A percentile compares a stretch with the other conserved stretches of the same genome.
These are phyloP conservation scores for Coccomyxa subellipsoidea DNA, from an alignment of 163 green algal species.

Conservation along the genomic window DNA sequence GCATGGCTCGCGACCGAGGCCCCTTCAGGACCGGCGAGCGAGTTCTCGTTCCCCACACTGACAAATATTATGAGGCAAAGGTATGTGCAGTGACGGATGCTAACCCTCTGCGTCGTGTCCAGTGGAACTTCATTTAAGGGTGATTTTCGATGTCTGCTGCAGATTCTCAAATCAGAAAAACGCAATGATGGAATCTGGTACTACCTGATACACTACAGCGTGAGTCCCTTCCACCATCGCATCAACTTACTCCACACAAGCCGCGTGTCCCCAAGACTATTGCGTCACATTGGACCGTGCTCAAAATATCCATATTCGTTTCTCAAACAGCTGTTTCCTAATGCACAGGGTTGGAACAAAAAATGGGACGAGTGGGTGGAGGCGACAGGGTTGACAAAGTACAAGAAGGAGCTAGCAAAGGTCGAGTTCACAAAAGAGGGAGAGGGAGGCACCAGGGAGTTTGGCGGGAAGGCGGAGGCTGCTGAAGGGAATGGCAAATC, in stretches of 20 bases:
- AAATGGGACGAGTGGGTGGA: slow-evolving; percentile 84
- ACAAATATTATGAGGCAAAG: slow-evolving; percentile 75
- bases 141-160: too few species aligned
- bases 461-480: not conserved
- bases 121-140: too few species aligned
- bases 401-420: slow-evolving; percentile 1
- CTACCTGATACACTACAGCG: slow-evolving; percentile 69
- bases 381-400: slow-evolving; percentile 35
- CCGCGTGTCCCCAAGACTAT: too few species aligned
- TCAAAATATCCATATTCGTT: too few species aligned
- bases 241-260: not conserved
- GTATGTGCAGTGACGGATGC: slow-evolving; percentile 17
- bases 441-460: not conserved
- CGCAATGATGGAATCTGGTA: slow-evolving; percentile 56
- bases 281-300: too few species aligned
- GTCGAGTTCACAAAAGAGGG: slow-evolving; percentile 1
- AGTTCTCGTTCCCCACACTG: slow-evolving; percentile 63
- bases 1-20: slow-evolving; percentile 18
- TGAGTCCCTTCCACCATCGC: not conserved
- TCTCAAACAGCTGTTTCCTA: too few species aligned
- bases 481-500: not conserved
- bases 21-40: slow-evolving; percentile 44
- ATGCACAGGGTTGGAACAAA: slow-evolving; percentile 80
- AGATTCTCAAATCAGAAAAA: slow-evolving; percentile 52
- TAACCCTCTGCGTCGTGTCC: too few species aligned